Evolutionary conservation across 352 stramenopile species (phyloP).

Genomic region (Lagenidium sp.): DNA sequence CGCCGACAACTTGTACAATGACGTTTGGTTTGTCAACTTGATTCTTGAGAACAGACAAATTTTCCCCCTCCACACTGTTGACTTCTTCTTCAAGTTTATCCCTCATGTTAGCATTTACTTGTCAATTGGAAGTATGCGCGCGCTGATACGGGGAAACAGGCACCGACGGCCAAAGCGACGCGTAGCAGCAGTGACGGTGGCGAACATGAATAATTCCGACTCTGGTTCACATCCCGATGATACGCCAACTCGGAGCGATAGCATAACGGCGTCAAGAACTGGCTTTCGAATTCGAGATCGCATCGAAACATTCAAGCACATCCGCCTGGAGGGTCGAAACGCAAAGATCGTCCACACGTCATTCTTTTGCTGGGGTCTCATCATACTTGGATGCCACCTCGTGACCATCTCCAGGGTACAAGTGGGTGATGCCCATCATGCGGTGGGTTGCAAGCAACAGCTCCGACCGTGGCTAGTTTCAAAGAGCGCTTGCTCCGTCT

Average conservation of each 20-base stretch:
- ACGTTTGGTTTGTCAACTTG: slow-evolving; percentile 27
- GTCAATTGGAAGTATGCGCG: neutral
- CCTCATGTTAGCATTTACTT: slow-evolving; percentile 16
- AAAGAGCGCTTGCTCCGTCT: slow-evolving; percentile 4
- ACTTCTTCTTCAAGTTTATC: slow-evolving; percentile 7
- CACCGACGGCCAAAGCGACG: neutral
- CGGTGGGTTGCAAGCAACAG: slow-evolving; percentile 6
- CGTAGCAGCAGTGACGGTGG: neutral
- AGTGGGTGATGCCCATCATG: too few relatives aligned
- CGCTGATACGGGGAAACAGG: slow-evolving; percentile 1
- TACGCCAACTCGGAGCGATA: neutral
- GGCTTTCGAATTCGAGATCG: too few relatives aligned
- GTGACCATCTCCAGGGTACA: neutral
- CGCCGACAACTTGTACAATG: slow-evolving; percentile 19
- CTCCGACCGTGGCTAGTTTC: slow-evolving; percentile 7
- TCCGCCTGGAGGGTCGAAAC: neutral
- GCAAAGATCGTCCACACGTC: neutral
- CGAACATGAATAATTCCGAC: too few relatives aligned
- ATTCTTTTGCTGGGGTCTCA: neutral
- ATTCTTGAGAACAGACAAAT: slow-evolving; percentile 29
- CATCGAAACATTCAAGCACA: neutral
- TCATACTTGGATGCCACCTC: neutral
- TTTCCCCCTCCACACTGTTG: slow-evolving; percentile 4
- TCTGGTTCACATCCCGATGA: too few relatives aligned
- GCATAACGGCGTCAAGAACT: neutral